A percentile compares a stretch with the other conserved stretches of the same genome.
Conservation (phyloP, 768 basidiomycete genomes). For the Leccinellum rugosiceps region DNA sequence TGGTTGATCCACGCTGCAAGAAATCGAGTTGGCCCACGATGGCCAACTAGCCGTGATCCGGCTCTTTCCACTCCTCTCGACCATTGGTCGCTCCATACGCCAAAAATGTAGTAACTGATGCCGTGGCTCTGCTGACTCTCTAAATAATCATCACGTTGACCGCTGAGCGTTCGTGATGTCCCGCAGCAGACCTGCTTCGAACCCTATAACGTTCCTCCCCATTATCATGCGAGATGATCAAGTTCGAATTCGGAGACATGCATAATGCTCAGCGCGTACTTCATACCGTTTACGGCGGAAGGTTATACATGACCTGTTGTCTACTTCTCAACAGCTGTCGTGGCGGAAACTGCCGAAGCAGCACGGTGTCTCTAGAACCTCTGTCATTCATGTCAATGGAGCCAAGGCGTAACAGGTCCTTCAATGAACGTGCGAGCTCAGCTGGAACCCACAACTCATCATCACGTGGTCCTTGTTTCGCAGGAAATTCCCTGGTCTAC, state of each 20-base stretch:
- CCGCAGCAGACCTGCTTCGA: conserved; percentile 14
- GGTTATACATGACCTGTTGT: neutral
- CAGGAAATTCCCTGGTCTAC: conserved; percentile 10
- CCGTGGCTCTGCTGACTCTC: conserved; percentile 1
- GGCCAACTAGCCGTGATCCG: neutral
- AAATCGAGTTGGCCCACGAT: neutral
- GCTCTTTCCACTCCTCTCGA: conserved; percentile 1
- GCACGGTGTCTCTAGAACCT: neutral
- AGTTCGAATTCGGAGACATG: conserved; percentile 4
- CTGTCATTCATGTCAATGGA: neutral
- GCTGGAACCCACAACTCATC: neutral
- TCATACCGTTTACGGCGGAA: conserved; percentile 5
- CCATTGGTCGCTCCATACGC: neutral
- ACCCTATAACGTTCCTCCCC: conserved; percentile 26
- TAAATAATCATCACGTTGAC: conserved; percentile 4
- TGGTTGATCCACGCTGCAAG: neutral
- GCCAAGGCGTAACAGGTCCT: neutral
- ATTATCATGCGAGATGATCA: conserved; percentile 17
- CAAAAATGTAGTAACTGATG: conserved; percentile 2
- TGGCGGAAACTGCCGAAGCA: conserved; percentile 1
- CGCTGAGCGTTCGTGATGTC: conserved; percentile 2
- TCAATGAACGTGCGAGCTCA: conserved; percentile 3
- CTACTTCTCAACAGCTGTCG: neutral
- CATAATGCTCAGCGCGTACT: conserved; percentile 7
- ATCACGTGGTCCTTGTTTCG: conserved; percentile 11